phyloP scores from a whole-genome alignment of 257 asterid genomes.

The Solanum bulbocastanum region DNA sequence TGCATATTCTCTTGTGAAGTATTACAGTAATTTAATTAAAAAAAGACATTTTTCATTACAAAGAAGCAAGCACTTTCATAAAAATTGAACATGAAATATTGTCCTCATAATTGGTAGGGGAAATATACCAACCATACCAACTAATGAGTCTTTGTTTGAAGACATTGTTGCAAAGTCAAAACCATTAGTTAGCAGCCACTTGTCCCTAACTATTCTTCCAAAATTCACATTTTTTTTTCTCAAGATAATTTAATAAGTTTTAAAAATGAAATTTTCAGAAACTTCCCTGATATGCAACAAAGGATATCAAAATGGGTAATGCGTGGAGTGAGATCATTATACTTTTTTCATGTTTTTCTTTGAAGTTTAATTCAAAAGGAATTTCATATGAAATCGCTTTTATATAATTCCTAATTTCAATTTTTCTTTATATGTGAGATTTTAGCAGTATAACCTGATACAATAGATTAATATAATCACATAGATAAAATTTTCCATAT shows the following conservation, averaged over 20 bases:
- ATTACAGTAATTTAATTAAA: neutral
- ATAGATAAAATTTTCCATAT: neutral
- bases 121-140: slow-evolving; percentile 65
- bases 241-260: neutral
- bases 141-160: slow-evolving; percentile 21
- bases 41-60: neutral
- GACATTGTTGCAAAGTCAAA: slow-evolving; percentile 44
- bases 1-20: neutral
- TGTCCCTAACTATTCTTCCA: slow-evolving; percentile 13
- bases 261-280: neutral
- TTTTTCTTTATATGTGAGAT: neutral
- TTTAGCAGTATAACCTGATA: too few species aligned
- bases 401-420: neutral
- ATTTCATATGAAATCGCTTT: neutral
- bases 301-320: neutral
- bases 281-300: neutral
- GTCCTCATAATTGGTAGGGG: slow-evolving; percentile 43
- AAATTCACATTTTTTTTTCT: neutral
- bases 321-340: neutral
- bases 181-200: slow-evolving; percentile 23
- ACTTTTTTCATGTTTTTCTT: too few species aligned
- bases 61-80: slow-evolving; percentile 20
- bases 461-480: neutral
- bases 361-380: neutral
- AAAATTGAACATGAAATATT: slow-evolving; percentile 19